Evolutionary conservation across 768 basidiomycete species (phyloP), one percentile per base, ranked within the genome.

Genomic region (Mycena vulgaris): DNA sequence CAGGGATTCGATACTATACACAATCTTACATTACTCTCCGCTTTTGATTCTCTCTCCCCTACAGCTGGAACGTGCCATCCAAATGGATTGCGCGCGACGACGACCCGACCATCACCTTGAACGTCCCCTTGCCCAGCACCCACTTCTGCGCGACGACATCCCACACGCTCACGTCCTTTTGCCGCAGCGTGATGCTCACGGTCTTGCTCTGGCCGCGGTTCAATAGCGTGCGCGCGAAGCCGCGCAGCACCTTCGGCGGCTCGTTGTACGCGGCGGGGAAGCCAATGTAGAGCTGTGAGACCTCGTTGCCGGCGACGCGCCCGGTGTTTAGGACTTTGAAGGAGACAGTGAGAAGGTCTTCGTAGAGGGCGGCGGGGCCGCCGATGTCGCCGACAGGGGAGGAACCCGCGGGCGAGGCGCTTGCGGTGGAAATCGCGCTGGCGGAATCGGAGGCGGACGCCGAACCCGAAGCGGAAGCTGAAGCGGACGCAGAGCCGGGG

Each of bases 241-340:
- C 82, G 49, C 79, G 79, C 37, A 83, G 76, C 33, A 81, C 65
- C 51, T 74, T 73, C 19, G 82, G 82, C 35, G 82, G 81, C 66
- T 80, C 74, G 42, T 66, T 74, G 17, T 76, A 78, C 16, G 74
- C 71, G 5, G 73, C 42, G 17, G 79, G 79, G 75, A 77, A 77
- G n/a, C 66, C 64, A 55, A 80, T 62, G 71, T 80, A 80, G 10
- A 79, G 55, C 72, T 80, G 79, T 23, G 77, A 67, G 58, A 75
- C 71, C 57, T 75, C 63, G 39, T 47, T 42, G 1, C 82, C 83
- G 9, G 77, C 75, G 21, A 80, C 35, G 16, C 48, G 30, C 16
- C 84, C 85, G 14, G 77, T 82, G 78, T 85, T 86, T 7, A 68
- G 75, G 14, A 85, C 68, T 14, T 76, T 74, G 71, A 85, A 84